Percentiles rank a stretch among this genome's conserved stretches.
Conservation (phyloP, 2,329 filamentous ascomycete genomes). For the Albophoma yamanashiensis region DNA sequence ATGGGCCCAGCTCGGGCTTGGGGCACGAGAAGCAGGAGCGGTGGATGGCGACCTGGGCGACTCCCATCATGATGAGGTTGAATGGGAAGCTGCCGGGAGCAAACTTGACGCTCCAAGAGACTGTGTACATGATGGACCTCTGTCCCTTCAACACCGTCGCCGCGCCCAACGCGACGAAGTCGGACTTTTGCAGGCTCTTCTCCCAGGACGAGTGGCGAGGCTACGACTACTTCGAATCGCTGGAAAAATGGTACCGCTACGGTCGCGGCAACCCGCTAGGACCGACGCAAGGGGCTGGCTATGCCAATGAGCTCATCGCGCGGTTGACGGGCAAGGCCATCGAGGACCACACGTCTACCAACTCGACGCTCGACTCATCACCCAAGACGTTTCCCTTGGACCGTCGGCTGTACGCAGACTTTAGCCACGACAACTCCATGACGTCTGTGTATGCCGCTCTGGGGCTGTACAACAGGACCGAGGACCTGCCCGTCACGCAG, state of each 20-base stretch:
- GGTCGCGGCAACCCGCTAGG: slow-evolving; percentile 68
- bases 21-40: slow-evolving; percentile 38
- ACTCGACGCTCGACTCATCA: slow-evolving; percentile 62
- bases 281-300: slow-evolving; percentile 78
- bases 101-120: slow-evolving; percentile 51
- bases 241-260: slow-evolving; percentile 81
- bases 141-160: slow-evolving; percentile 81
- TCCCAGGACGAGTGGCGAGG: slow-evolving; percentile 59
- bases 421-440: slow-evolving; percentile 88
- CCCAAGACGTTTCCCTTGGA: slow-evolving; percentile 63
- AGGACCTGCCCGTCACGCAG: slow-evolving; percentile 38
- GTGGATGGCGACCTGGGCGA: slow-evolving; percentile 56
- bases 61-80: slow-evolving; percentile 56
- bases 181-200: slow-evolving; percentile 70
- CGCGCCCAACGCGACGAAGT: slow-evolving; percentile 35
- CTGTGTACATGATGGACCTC: slow-evolving; percentile 73
- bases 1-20: slow-evolving; percentile 37
- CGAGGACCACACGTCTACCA: slow-evolving; percentile 62
- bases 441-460: slow-evolving; percentile 64
- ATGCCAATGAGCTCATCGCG: slow-evolving; percentile 77
- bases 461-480: slow-evolving; percentile 62
- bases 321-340: slow-evolving; percentile 63
- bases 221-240: slow-evolving; percentile 71
- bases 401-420: slow-evolving; percentile 68
- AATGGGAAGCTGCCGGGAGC: slow-evolving; percentile 59